Evolutionary conservation across 164 flowering plant species (phyloP), one percentile per base, ranked within the genome.

Genomic region (Cinnamomum chago): DNA sequence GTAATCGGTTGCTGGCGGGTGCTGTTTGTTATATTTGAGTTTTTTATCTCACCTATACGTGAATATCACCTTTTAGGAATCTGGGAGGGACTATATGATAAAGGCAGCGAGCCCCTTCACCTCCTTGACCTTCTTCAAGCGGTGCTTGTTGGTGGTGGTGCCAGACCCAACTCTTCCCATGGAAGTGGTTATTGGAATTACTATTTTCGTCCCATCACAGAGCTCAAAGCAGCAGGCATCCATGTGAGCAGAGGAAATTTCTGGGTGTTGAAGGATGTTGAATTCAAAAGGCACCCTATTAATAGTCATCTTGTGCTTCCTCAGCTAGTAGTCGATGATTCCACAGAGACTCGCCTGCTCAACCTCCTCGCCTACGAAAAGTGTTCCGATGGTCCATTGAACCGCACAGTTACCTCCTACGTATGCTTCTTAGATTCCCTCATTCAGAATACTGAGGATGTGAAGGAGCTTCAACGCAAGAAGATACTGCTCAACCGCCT

Each of bases 381-480:
- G 23, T 55, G 66, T 15, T 5, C 24, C 2, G 66, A 13, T 55
- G 25, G 25, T 35, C 28, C 23, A 4, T 5, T 10, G 1, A 24
- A 68, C 17, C 14, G 10, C 11, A 66, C 4, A 7, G 24, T 75
- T 40, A 72, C 76, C 66, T 71, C 75, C 22, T 75, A 71, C 73
- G 18, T 79, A 15, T 79, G 76, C 27, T 70, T 78, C 58, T 28
- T 78, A 65, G 67, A 73, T 74, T 65, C 70, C 52, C 67, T 68
- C 15, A 22, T 68, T 23, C 6, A 68, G 1, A 15, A 15, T 14
- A 47, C 14, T 3, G 47, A 18, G 9, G 70, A 67, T 5, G 70
- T 67, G 50, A 30, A 30, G 50, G 70, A 28, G 70, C 70, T 67
- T 4, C 22, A 30, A 15, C 5, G 50, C n/a, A 9, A 67, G 50